Evolutionary conservation across 176 grass and related monocot species (phyloP).

Genomic region (Aegilops umbellulata): DNA sequence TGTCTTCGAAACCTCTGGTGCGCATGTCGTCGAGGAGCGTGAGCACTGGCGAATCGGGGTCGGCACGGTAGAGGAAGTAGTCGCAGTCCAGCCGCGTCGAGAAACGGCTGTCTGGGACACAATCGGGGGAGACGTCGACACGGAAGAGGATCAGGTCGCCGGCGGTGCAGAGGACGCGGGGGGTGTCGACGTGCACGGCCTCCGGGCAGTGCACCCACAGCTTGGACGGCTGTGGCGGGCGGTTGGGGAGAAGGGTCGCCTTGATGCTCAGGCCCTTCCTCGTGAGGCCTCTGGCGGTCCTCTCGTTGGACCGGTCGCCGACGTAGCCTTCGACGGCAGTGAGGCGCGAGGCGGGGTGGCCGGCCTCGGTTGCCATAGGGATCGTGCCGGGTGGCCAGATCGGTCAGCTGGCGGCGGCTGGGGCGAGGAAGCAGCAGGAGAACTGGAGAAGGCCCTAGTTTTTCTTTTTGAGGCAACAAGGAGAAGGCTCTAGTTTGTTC

Average conservation of each 20-base stretch:
- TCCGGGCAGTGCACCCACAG: neutral
- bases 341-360: neutral
- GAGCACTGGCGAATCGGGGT: neutral
- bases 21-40: neutral
- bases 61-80: neutral
- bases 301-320: neutral
- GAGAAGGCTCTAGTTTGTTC: too few relatives aligned
- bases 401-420: neutral
- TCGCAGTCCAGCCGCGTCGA: neutral
- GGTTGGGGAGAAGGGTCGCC: neutral
- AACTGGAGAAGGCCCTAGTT: too few relatives aligned
- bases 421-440: too few relatives aligned
- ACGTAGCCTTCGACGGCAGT: neutral
- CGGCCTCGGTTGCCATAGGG: neutral
- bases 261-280: neutral
- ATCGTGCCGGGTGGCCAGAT: neutral
- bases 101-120: too few relatives aligned
- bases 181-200: neutral
- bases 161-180: neutral
- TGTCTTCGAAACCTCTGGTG: neutral
- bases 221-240: neutral
- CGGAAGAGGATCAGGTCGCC: neutral
- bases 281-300: neutral
- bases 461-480: too few relatives aligned
- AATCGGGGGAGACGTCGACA: neutral